Evolutionary conservation across 116 monocot genomes (phyloP), one percentile per base, ranked within the genome.

Genomic region (Iris pallida): DNA sequence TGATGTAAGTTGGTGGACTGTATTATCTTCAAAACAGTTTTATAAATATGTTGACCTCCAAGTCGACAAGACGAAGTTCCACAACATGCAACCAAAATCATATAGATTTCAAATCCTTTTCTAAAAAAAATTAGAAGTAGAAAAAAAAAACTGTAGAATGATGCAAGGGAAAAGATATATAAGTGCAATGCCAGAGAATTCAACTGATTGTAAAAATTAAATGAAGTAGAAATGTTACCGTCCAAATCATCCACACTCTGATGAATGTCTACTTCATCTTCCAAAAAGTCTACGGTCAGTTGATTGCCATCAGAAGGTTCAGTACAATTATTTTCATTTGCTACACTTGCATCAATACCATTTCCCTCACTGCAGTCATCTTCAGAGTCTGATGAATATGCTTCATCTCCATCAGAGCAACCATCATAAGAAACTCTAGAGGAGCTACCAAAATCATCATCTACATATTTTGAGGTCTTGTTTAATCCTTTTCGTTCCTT

Each of bases 181-280:
- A 30, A 30, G 30, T 30, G 3, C 30, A 30, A 3, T 30, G 30
- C 30, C 30, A 40, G 59, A 59, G 59, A 3, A 59, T 59, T 59
- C 9, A 59, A 59, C 41, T 20, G 20, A 64, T 47, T 52, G 6
- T 16, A 45, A 5, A 16, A 64, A 19, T 20, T 45, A 18, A 61
- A 40, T 47, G 59, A 51, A n/a, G 16, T 16, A 16, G 40, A 80
- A 60, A 46, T 0, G 57, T 64, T 96, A 97, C 97, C 92, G 81
- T 92, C 97, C 5, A 97, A 82, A 75, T 89, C 89, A 89, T 92
- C 83, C 12, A 78, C 87, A 66, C 4, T 41, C 19, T 57, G 65
- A 71, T 66, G 55, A 60, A 73, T 42, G 43, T 97, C 97, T 15
- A 85, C 42, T 53, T 90, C 92, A 79, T 89, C 87, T 85, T 97